Conservation (phyloP, 257 asterid species). For the Solanum arcanum region DNA sequence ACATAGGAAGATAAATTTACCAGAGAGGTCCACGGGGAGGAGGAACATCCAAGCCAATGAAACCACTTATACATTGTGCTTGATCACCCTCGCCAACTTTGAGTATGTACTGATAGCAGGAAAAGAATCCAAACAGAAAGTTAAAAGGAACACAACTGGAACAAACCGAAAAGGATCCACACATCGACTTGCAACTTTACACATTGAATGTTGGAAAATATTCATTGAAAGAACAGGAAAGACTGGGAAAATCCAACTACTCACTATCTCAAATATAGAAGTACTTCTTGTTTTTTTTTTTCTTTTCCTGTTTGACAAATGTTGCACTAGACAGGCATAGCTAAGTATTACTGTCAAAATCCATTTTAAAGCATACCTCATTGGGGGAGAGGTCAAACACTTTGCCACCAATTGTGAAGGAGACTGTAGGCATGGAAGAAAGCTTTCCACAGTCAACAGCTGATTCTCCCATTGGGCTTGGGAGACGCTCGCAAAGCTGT, state of each 20-base stretch:
- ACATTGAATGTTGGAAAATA: background rate
- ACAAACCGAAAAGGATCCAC: background rate
- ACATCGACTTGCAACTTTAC: background rate
- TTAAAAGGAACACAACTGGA: background rate
- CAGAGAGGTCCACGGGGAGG: conserved; percentile 99
- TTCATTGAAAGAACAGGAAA: background rate
- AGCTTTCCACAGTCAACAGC: conserved; percentile 55
- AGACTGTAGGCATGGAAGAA: conserved; percentile 48
- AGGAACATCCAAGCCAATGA: conserved; percentile 77
- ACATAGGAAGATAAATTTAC: conserved; percentile 21
- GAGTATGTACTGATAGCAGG: conserved; percentile 55
- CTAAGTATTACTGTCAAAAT: background rate
- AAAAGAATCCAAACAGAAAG: background rate
- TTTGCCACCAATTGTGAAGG: conserved; percentile 63
- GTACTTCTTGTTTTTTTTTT: background rate
- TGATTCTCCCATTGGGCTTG: conserved; percentile 71
- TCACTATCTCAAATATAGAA: background rate
- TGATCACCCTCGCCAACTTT: conserved; percentile 81
- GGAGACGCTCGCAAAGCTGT: conserved; percentile 70
- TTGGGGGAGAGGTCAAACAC: conserved; percentile 51
- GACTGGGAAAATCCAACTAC: background rate
- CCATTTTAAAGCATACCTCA: conserved; percentile 31
- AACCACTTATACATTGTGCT: conserved; percentile 93
- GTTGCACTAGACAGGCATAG: background rate
- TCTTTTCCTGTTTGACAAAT: background rate